Percentiles rank a stretch among this genome's conserved stretches.
phyloP scores from a whole-genome alignment of 306 rosid genomes.

The Quercus alba region DNA sequence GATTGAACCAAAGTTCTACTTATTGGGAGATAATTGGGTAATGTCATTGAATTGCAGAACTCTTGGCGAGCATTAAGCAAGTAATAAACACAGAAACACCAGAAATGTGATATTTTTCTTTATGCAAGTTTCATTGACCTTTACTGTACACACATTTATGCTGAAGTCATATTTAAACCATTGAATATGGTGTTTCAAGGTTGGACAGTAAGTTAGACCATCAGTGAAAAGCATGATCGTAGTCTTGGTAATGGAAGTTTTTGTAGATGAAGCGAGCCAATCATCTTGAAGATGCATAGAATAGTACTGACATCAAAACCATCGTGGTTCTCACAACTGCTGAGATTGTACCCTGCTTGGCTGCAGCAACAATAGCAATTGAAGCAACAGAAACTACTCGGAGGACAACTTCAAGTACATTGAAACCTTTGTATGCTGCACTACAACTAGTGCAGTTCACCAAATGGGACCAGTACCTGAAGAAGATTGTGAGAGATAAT shows the following conservation, averaged over 20 bases:
- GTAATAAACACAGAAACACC: no score
- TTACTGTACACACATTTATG: background rate
- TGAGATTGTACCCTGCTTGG: slow-evolving; percentile 42
- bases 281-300: slow-evolving; percentile 67
- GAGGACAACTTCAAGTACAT: slow-evolving; percentile 53
- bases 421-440: slow-evolving; percentile 65
- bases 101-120: no score
- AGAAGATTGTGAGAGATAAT: background rate
- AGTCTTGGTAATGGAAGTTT: slow-evolving; percentile 76
- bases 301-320: slow-evolving; percentile 47
- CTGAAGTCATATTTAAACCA: background rate
- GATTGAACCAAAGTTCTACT: no score
- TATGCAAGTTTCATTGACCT: background rate
- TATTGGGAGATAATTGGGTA: no score
- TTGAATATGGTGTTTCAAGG: background rate
- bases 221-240: slow-evolving; percentile 66
- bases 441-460: slow-evolving; percentile 80
- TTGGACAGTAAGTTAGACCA: background rate
- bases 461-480: slow-evolving; percentile 83
- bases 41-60: no score
- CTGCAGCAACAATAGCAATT: slow-evolving; percentile 63
- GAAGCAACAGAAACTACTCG: slow-evolving; percentile 56
- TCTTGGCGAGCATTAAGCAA: no score
- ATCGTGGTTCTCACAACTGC: slow-evolving; percentile 41
- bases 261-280: slow-evolving; percentile 70